phyloP scores from a whole-genome alignment of 805 yeast genomes.

The Allodekkera sacchari region DNA sequence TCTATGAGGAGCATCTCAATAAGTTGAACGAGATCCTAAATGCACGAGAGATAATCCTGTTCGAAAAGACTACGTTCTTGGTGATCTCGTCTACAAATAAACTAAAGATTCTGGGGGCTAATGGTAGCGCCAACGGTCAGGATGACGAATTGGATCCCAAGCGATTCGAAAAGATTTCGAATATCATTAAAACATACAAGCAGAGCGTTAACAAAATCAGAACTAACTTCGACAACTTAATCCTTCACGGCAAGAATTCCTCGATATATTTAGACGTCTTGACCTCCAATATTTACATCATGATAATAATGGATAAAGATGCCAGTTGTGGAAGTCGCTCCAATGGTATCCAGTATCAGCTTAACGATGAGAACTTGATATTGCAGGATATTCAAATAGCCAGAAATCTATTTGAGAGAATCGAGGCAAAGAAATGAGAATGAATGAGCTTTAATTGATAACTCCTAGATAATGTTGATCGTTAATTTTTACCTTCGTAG shows the following conservation, averaged over 20 bases:
- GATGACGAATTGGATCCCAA: constrained; percentile 62
- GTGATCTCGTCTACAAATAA: constrained; percentile 57
- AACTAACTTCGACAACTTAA: constrained; percentile 71
- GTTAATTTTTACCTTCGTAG: too few species aligned
- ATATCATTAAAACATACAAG: constrained; percentile 88
- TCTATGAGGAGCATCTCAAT: constrained; percentile 67
- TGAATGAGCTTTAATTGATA: too few species aligned
- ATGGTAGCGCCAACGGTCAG: constrained; percentile 4
- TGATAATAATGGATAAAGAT: constrained; percentile 27
- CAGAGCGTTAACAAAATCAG: constrained; percentile 85
- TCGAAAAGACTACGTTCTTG: constrained; percentile 88
- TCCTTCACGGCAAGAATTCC: constrained; percentile 46
- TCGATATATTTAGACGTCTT: constrained; percentile 28
- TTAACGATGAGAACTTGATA: constrained; percentile 26
- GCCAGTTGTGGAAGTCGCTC: constrained; percentile 6
- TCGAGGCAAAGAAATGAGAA: constrained; percentile 13
- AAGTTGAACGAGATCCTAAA: constrained; percentile 66
- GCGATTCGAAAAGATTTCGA: constrained; percentile 87
- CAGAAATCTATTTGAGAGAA: constrained; percentile 24
- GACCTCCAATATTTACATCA: constrained; percentile 29
- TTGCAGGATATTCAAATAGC: constrained; percentile 28
- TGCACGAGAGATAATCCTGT: constrained; percentile 84
- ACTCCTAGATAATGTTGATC: too few species aligned
- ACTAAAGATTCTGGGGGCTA: constrained; percentile 9
- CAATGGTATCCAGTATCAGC: constrained; percentile 11